Conservation (phyloP, 2,329 filamentous ascomycete species). For the Beauveria rudraprayagi region DNA sequence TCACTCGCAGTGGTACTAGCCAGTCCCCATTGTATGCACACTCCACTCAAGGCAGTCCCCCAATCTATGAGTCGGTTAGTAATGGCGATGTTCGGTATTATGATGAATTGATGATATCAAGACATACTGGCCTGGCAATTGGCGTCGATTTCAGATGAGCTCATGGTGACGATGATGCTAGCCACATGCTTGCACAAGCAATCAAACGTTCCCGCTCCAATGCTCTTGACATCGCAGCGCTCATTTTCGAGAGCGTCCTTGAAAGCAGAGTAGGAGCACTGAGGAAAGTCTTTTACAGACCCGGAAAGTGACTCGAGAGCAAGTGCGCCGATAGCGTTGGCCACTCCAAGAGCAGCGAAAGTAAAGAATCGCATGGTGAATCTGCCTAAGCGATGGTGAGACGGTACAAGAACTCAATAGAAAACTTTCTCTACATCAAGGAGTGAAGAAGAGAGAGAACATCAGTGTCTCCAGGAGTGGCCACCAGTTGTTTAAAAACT, state of each 20-base stretch:
- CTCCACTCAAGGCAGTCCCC: neutral
- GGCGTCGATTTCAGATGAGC: neutral
- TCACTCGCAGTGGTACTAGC: slow-evolving; percentile 2
- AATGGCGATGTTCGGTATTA: neutral
- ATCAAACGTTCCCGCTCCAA: neutral
- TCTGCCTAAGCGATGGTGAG: neutral
- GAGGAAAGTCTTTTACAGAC: slow-evolving; percentile 4
- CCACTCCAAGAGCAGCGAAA: neutral
- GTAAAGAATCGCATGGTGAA: neutral
- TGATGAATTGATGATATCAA: no score
- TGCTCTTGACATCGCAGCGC: slow-evolving; percentile 4
- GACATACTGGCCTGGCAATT: slow-evolving; percentile 9
- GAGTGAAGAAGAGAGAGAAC: neutral
- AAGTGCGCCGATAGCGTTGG: slow-evolving; percentile 2
- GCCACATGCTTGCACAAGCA: slow-evolving; percentile 9
- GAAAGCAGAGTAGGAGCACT: slow-evolving; percentile 3
- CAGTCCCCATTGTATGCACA: slow-evolving; percentile 2
- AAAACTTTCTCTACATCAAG: neutral
- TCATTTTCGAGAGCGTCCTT: slow-evolving; percentile 5
- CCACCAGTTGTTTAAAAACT: neutral
- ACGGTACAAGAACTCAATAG: neutral
- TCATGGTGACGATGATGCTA: slow-evolving; percentile 3
- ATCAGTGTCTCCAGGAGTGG: neutral
- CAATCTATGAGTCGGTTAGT: neutral
- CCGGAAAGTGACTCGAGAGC: slow-evolving; percentile 4